Percentiles rank a stretch among this genome's conserved stretches.
phyloP scores from a whole-genome alignment of 2,329 filamentous ascomycete genomes.

The Polychaeton citri region DNA sequence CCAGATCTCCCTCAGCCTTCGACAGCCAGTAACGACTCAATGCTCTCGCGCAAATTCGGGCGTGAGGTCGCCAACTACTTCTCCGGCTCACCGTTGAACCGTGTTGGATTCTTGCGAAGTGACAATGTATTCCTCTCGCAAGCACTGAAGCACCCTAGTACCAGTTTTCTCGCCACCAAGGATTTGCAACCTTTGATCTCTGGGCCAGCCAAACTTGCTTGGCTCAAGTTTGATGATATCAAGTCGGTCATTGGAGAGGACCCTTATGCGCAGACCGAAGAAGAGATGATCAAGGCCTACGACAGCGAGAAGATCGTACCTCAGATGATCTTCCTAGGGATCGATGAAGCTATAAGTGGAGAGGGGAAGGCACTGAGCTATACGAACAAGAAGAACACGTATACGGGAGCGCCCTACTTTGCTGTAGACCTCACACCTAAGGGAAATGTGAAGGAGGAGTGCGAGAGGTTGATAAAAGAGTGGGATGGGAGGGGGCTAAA shows the following conservation, averaged over 20 bases:
- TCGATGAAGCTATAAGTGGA: conserved; percentile 47
- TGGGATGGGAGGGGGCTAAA: conserved; percentile 48
- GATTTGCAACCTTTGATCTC: conserved; percentile 55
- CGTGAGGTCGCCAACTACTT: conserved; percentile 76
- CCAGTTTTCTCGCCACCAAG: conserved; percentile 67
- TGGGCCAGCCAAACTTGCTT: conserved; percentile 44
- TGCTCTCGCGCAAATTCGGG: conserved; percentile 66
- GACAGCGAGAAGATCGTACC: conserved; percentile 57
- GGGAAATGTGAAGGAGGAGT: conserved; percentile 47
- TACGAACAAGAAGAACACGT: conserved; percentile 50
- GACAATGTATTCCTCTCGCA: conserved; percentile 57
- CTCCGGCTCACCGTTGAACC: conserved; percentile 61
- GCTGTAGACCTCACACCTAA: conserved; percentile 72
- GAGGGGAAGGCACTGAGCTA: conserved; percentile 43
- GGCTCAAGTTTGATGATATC: conserved; percentile 56
- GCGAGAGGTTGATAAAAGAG: conserved; percentile 45
- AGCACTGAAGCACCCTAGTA: conserved; percentile 51
- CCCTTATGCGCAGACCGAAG: conserved; percentile 58
- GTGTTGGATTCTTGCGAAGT: conserved; percentile 61
- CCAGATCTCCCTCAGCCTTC: conserved; percentile 44
- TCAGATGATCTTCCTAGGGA: conserved; percentile 69
- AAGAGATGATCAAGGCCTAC: conserved; percentile 57
- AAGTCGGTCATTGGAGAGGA: conserved; percentile 55
- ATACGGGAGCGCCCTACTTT: conserved; percentile 73
- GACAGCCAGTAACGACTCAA: conserved; percentile 47